A percentile compares a stretch with the other conserved stretches of the same genome.
Evolutionary conservation across 2,329 filamentous ascomycete genomes (phyloP).

Genomic region (Exophiala spinifera): DNA sequence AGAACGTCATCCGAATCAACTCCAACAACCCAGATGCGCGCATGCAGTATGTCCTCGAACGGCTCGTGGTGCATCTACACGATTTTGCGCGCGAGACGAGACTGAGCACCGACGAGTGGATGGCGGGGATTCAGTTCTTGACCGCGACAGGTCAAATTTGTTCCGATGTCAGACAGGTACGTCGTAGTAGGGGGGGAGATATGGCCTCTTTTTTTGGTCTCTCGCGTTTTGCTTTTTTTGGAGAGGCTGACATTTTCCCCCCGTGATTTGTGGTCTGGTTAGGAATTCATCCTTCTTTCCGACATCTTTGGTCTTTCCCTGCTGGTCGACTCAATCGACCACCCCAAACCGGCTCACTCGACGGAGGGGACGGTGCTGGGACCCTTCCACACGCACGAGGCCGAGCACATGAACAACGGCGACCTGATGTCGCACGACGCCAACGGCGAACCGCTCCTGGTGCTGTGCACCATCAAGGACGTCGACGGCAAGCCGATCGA

Average conservation of each 20-base stretch:
- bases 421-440: conserved; percentile 65
- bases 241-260: too few species aligned
- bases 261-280: too few species aligned
- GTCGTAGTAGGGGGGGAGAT: too few species aligned
- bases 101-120: conserved; percentile 75
- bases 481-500: conserved; percentile 59
- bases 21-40: conserved; percentile 64
- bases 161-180: conserved; percentile 67
- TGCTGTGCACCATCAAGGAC: conserved; percentile 70
- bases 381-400: conserved; percentile 80
- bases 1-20: conserved; percentile 62
- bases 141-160: conserved; percentile 71
- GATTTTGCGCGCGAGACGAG: conserved; percentile 78
- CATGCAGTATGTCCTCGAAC: conserved; percentile 68
- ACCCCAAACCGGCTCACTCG: conserved; percentile 67
- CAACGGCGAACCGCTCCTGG: conserved; percentile 66
- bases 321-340: conserved; percentile 77
- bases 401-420: conserved; percentile 54
- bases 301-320: conserved; percentile 76
- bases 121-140: conserved; percentile 68
- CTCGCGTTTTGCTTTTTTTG: not conserved
- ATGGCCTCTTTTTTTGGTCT: too few species aligned
- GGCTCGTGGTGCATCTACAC: conserved; percentile 73
- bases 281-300: conserved; percentile 79
- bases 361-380: conserved; percentile 80